phyloP scores from a whole-genome alignment of 805 yeast genomes.

The Geotrichum ghanense region DNA sequence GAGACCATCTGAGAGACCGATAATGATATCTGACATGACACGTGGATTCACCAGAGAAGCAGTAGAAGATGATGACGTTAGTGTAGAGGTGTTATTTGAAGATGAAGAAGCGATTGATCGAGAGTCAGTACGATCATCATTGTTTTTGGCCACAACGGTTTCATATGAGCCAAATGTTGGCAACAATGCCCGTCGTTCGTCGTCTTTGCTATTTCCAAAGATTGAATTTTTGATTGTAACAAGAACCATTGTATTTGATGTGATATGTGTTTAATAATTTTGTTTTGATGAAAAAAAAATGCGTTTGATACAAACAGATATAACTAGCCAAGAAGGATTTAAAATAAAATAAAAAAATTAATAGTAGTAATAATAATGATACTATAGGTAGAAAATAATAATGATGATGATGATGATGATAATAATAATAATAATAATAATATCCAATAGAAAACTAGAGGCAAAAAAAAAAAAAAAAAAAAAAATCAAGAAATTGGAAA shows the following conservation, averaged over 20 bases:
- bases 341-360: too few species aligned
- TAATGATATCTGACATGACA: slow-evolving; percentile 84
- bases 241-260: slow-evolving; percentile 18
- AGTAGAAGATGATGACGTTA: slow-evolving; percentile 8
- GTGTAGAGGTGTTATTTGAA: neutral
- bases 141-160: slow-evolving; percentile 10
- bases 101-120: neutral
- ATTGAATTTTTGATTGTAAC: slow-evolving; percentile 21
- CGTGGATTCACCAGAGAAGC: slow-evolving; percentile 44
- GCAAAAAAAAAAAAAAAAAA: too few species aligned
- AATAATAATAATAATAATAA: too few species aligned
- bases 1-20: slow-evolving; percentile 89
- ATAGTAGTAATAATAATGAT: too few species aligned
- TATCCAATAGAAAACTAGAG: too few species aligned
- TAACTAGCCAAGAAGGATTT: too few species aligned
- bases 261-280: too few species aligned
- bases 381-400: too few species aligned
- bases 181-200: slow-evolving; percentile 17
- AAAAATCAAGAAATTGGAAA: too few species aligned
- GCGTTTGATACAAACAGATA: too few species aligned
- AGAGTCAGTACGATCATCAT: slow-evolving; percentile 4
- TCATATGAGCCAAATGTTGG: slow-evolving; percentile 20
- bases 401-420: too few species aligned
- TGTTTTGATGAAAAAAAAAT: neutral
- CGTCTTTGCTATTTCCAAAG: slow-evolving; percentile 13